Evolutionary conservation across 202 grass and related monocot species (phyloP).

Genomic region (Elaeis oleifera): DNA sequence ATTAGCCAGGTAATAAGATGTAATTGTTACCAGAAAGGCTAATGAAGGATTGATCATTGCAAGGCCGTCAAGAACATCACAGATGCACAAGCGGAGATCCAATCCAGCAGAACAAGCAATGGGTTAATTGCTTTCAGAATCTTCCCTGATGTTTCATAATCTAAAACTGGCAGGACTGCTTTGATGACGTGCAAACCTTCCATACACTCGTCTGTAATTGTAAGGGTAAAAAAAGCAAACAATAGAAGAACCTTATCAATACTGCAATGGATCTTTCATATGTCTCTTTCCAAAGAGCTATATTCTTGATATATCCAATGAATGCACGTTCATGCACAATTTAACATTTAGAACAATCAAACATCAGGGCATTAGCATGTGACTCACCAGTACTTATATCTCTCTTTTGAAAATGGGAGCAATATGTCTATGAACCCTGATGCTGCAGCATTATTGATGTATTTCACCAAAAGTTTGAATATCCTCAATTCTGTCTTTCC

Average conservation of each 20-base stretch:
- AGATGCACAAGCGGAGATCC: slow-evolving; percentile 66
- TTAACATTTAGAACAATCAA: slow-evolving; percentile 12
- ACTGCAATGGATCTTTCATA: neutral
- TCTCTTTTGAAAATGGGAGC: slow-evolving; percentile 83
- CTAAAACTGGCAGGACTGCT: slow-evolving; percentile 61
- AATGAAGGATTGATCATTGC: slow-evolving; percentile 59
- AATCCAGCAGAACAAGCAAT: slow-evolving; percentile 63
- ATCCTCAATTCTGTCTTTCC: slow-evolving; percentile 65
- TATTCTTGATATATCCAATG: too few relatives aligned
- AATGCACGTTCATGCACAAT: neutral
- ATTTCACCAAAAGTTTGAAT: slow-evolving; percentile 75
- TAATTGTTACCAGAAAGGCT: slow-evolving; percentile 47
- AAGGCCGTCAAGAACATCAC: slow-evolving; percentile 56
- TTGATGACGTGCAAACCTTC: slow-evolving; percentile 62
- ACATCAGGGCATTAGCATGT: slow-evolving; percentile 15
- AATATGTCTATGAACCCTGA: slow-evolving; percentile 60
- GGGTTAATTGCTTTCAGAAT: slow-evolving; percentile 64
- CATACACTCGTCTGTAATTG: slow-evolving; percentile 59
- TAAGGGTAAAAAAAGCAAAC: slow-evolving; percentile 9
- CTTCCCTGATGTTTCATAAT: slow-evolving; percentile 40
- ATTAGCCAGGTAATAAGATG: neutral
- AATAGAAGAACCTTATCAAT: slow-evolving; percentile 9
- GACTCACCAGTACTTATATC: slow-evolving; percentile 43
- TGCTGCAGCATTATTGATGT: slow-evolving; percentile 48
- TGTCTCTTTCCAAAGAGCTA: neutral